A percentile compares a stretch with the other conserved stretches of the same genome.
Evolutionary conservation across 179 eudicot genomes (phyloP).

Genomic region (Silene noctiflora): DNA sequence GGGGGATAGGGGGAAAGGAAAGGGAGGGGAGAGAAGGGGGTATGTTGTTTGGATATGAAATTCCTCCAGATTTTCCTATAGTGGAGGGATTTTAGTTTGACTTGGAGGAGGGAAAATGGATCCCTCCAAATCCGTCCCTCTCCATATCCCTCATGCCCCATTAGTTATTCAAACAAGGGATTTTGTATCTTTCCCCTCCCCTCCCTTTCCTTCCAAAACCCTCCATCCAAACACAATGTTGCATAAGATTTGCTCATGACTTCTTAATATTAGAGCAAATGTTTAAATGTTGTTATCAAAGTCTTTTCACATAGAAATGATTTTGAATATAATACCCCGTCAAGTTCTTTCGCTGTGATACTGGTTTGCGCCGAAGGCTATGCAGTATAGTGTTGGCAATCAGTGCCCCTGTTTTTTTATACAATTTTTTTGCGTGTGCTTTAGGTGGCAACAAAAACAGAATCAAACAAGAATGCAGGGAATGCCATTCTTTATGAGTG

Average conservation of each 20-base stretch:
- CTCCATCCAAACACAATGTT: not conserved
- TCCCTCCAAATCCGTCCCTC: too few relatives aligned
- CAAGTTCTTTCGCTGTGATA: not conserved
- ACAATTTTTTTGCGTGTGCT: constrained; percentile 14
- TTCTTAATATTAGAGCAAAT: not conserved
- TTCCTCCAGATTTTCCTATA: too few relatives aligned
- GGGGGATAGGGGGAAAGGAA: too few relatives aligned
- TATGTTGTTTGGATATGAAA: too few relatives aligned
- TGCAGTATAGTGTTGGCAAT: not conserved
- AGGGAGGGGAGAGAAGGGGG: too few relatives aligned
- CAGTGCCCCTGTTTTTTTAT: not conserved
- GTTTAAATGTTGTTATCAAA: not conserved
- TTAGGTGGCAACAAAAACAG: constrained; percentile 99
- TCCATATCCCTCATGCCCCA: too few relatives aligned
- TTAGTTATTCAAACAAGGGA: too few relatives aligned
- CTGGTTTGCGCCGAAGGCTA: not conserved
- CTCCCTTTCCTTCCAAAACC: too few relatives aligned
- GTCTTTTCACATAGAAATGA: not conserved
- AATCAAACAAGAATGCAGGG: constrained; percentile 96
- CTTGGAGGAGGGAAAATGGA: too few relatives aligned
- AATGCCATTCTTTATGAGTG: constrained; percentile 97
- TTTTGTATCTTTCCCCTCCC: too few relatives aligned
- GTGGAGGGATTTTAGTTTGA: too few relatives aligned
- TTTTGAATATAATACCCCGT: not conserved
- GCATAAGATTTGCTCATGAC: not conserved